Percentiles rank a stretch among this genome's conserved stretches.
Evolutionary conservation across 805 yeast species (phyloP).

Genomic region (Suhomyces faveliae): DNA sequence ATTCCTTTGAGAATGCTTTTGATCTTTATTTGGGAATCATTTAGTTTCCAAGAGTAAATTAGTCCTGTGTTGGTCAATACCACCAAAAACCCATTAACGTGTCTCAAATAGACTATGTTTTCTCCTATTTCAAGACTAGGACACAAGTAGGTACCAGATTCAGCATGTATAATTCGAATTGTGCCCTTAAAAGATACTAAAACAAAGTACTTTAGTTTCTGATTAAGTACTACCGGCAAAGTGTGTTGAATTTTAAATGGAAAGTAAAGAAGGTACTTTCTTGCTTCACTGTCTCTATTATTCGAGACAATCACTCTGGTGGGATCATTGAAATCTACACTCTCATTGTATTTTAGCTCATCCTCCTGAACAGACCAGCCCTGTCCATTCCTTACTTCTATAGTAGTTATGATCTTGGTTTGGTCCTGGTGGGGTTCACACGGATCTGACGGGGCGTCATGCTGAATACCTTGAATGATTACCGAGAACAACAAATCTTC

Average conservation of each 20-base stretch:
- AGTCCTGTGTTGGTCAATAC: constrained; percentile 52
- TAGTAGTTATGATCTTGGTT: constrained; percentile 20
- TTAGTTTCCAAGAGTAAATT: constrained; percentile 51
- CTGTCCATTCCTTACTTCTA: constrained; percentile 44
- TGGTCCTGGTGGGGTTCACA: constrained; percentile 1
- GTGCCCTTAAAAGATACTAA: constrained; percentile 60
- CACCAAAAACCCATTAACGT: constrained; percentile 33
- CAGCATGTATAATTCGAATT: constrained; percentile 43
- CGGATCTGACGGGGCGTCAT: constrained; percentile 12
- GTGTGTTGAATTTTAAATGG: constrained; percentile 51
- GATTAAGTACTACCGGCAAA: constrained; percentile 34
- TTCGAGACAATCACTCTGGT: constrained; percentile 47
- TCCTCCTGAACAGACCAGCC: constrained; percentile 40
- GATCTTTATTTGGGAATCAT: constrained; percentile 15
- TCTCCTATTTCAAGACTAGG: constrained; percentile 56
- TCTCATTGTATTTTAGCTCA: constrained; percentile 32
- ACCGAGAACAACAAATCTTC: constrained; percentile 40
- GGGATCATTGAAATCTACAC: constrained; percentile 46
- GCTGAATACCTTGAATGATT: constrained; percentile 32
- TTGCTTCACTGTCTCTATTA: constrained; percentile 28
- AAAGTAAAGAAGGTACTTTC: constrained; percentile 39
- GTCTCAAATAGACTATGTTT: constrained; percentile 39
- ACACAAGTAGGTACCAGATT: constrained; percentile 43
- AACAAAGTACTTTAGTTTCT: constrained; percentile 44
- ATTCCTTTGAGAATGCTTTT: constrained; percentile 39